Percentiles rank a stretch among this genome's conserved stretches.
Evolutionary conservation across 257 asterid genomes (phyloP).

Genomic region (Rehmannia glutinosa): DNA sequence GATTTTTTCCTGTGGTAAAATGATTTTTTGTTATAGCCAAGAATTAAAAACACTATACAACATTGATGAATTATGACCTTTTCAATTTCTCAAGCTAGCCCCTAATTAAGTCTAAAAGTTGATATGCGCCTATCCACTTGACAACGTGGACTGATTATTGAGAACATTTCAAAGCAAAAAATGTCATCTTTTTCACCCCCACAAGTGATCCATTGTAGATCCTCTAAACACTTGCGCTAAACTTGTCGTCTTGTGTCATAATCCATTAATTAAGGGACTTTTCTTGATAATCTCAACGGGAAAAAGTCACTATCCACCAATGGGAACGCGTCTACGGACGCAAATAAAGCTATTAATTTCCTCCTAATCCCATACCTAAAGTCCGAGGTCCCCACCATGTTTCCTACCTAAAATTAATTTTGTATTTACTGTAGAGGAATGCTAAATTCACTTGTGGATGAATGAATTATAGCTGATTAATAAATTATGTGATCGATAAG

Average conservation of each 20-base stretch:
- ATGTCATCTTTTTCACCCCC: constrained; percentile 3
- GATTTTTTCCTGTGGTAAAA: too few species aligned
- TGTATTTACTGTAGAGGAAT: background rate
- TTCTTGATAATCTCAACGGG: constrained; percentile 39
- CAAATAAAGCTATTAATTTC: constrained; percentile 32
- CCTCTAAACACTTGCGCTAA: constrained; percentile 9
- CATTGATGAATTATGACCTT: too few species aligned
- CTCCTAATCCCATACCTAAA: constrained; percentile 32
- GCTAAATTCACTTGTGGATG: constrained; percentile 8
- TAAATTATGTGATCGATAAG: background rate
- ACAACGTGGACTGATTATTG: constrained; percentile 3
- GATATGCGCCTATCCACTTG: background rate
- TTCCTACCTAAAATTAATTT: constrained; percentile 28
- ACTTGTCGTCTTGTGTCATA: constrained; percentile 27
- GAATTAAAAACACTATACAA: too few species aligned
- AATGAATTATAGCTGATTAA: too few species aligned
- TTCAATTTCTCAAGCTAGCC: too few species aligned
- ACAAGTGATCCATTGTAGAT: constrained; percentile 10
- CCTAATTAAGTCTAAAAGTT: too few species aligned
- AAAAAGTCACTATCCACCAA: constrained; percentile 35
- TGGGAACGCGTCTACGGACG: constrained; percentile 37
- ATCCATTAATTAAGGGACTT: constrained; percentile 24
- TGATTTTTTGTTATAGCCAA: too few species aligned
- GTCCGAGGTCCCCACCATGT: constrained; percentile 51
- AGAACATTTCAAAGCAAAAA: constrained; percentile 26